A percentile compares a stretch with the other conserved stretches of the same genome.
These are phyloP conservation scores for Globisporangium cystogenes DNA, from an alignment of 352 stramenopile species.

Conservation along the genomic window DNA sequence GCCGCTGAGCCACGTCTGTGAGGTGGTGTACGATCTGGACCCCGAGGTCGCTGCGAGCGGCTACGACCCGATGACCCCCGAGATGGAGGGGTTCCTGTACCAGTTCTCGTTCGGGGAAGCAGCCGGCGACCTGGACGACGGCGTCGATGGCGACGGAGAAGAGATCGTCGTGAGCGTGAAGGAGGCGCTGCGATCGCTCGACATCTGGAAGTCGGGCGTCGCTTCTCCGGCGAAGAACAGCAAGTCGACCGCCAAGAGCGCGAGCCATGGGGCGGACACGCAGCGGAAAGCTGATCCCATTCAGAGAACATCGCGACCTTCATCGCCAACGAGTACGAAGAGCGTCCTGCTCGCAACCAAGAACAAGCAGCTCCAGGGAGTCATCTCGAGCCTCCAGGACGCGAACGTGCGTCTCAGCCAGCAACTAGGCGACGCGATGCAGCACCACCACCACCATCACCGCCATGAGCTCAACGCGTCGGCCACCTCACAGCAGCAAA, in stretches of 20 bases:
- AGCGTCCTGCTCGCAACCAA: conserved; percentile 26
- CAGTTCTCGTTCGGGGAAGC: conserved; percentile 32
- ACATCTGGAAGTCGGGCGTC: conserved; percentile 40
- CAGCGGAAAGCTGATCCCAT: too few species aligned
- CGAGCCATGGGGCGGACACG: not conserved
- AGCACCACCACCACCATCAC: not conserved
- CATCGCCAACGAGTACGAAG: conserved; percentile 9
- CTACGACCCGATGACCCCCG: conserved; percentile 37
- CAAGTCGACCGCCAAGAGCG: conserved; percentile 29
- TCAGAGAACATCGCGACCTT: too few species aligned
- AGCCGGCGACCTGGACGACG: not conserved
- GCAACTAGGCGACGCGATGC: conserved; percentile 14
- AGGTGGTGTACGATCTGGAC: conserved; percentile 54
- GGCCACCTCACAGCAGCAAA: too few species aligned
- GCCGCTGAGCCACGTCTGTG: conserved; percentile 38
- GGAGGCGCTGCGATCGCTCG: conserved; percentile 42
- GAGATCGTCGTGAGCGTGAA: conserved; percentile 50
- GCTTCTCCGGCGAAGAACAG: conserved; percentile 6
- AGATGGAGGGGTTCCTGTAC: conserved; percentile 55
- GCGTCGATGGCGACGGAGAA: conserved; percentile 6
- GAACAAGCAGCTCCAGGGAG: conserved; percentile 32
- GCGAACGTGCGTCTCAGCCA: conserved; percentile 40
- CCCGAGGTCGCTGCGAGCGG: conserved; percentile 9
- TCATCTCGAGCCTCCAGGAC: conserved; percentile 36
- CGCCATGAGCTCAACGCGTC: not conserved